A percentile compares a stretch with the other conserved stretches of the same genome.
phyloP scores from a whole-genome alignment of 2,329 filamentous ascomycete genomes.

The Aureobasidium pullulans region DNA sequence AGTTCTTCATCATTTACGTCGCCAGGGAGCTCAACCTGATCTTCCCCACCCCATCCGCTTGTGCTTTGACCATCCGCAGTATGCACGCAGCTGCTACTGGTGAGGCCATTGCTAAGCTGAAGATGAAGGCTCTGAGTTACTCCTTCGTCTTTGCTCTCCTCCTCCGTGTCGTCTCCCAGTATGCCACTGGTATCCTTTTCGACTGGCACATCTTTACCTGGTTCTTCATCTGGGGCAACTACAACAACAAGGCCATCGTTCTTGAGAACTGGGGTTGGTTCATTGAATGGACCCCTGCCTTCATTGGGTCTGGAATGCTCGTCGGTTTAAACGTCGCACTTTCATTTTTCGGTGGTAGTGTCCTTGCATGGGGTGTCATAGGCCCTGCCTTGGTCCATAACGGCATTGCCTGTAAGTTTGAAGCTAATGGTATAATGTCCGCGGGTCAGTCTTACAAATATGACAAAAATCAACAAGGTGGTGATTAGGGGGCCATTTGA shows the following conservation, averaged over 20 bases:
- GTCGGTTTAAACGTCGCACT: slow-evolving; percentile 51
- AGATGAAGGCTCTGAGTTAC: slow-evolving; percentile 47
- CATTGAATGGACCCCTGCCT: slow-evolving; percentile 52
- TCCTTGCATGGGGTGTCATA: slow-evolving; percentile 50
- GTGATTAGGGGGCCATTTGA: no score
- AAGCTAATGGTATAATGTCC: slow-evolving; percentile 25
- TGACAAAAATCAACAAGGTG: no score
- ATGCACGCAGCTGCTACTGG: slow-evolving; percentile 50
- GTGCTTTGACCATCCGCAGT: slow-evolving; percentile 53
- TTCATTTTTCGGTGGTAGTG: slow-evolving; percentile 49
- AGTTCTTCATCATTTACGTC: slow-evolving; percentile 35
- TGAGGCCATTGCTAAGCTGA: slow-evolving; percentile 45
- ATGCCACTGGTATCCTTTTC: slow-evolving; percentile 54
- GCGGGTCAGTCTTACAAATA: slow-evolving; percentile 20
- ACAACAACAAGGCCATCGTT: slow-evolving; percentile 42
- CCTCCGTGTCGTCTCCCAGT: slow-evolving; percentile 49
- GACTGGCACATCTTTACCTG: slow-evolving; percentile 30
- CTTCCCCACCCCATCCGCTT: slow-evolving; percentile 53
- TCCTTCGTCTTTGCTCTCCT: slow-evolving; percentile 44
- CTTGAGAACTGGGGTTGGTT: slow-evolving; percentile 56
- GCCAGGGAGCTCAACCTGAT: slow-evolving; percentile 51
- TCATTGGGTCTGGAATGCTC: slow-evolving; percentile 52
- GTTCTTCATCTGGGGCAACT: slow-evolving; percentile 41
- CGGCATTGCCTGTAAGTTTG: slow-evolving; percentile 30
- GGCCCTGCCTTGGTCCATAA: slow-evolving; percentile 48